Base-by-base conservation (phyloP, 352 stramenopile genomes). In the Pythium plurisporium region DNA sequence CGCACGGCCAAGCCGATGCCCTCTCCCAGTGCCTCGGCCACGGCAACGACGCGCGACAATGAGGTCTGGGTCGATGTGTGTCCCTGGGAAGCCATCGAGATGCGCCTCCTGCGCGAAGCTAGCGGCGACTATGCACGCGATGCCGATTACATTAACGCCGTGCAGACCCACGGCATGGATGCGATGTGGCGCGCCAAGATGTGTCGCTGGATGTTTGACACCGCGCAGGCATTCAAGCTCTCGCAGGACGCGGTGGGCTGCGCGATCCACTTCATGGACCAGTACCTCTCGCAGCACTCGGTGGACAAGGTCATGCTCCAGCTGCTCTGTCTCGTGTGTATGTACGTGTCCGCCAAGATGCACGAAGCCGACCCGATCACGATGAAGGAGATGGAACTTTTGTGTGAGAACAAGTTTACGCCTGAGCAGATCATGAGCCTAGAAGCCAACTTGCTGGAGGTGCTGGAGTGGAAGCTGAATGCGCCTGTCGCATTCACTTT, bases 201-300 rank as follows among this genome's bases (percentile, higher is more conserved):
- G 42, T 87, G 76, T 45, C 79, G 72, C 30, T 92, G 82, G 82
- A 92, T 92, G 82, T 83, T 89, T 43, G 75, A 72, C 72, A 89
- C 79, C 0, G 74, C 77, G 22, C 74, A 81, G 40, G 74, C 84
- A 54, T 90, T 92, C 52, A 76, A 87, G 44, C 65, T 92, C 51
- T 73, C 73, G 19, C 73, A 79, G 50, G 79, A 92, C 57, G 72
- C 74, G 10, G 73, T 89, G 11, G 79, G 55, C 37, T 75, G 67
- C 23, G 77, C 78, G 19, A 72, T 90, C 41, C 73, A 86, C 62
- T 88, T 78, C 54, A 70, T 92, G 59, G 82, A 92, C 58, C 69
- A 84, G 55, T 90, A 86, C 58, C 64, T 92, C 6, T 81, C 70
- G 26, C 53, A 63, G 5, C 71, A 79, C 62, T 89, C 82, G 26